Conservation (phyloP, 352 stramenopile species). For the Thraustochytrium striatum region DNA sequence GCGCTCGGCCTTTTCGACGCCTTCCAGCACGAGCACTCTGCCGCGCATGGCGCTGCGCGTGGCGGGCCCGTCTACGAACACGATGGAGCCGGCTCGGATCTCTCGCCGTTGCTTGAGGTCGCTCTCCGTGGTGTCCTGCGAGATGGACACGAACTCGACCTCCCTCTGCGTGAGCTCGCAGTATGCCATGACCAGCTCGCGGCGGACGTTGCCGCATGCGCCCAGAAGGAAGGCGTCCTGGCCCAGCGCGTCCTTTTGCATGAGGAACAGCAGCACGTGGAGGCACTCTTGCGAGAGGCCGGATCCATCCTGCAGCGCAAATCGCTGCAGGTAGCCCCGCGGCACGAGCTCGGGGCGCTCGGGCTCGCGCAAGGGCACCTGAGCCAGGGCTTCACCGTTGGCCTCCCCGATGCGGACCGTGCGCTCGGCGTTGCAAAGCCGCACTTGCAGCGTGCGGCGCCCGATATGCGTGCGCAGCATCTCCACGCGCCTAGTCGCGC, state of each 20-base stretch:
- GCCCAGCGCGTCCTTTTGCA: slow-evolving; percentile 53
- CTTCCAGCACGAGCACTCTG: slow-evolving; percentile 87
- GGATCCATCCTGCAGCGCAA: background rate
- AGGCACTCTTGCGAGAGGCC: slow-evolving; percentile 18
- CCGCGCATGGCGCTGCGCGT: slow-evolving; percentile 85
- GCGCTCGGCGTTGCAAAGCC: no score
- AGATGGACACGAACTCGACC: slow-evolving; percentile 81
- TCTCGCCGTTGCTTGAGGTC: slow-evolving; percentile 74
- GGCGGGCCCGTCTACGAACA: slow-evolving; percentile 83
- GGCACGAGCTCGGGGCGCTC: slow-evolving; percentile 21
- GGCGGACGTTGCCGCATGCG: slow-evolving; percentile 66
- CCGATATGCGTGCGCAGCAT: no score
- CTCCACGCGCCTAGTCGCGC: no score
- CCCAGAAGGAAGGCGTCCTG: slow-evolving; percentile 77
- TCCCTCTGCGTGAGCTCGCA: slow-evolving; percentile 74
- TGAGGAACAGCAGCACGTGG: slow-evolving; percentile 40
- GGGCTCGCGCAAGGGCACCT: no score
- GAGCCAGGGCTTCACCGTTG: no score
- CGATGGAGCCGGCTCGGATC: slow-evolving; percentile 59
- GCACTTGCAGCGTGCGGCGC: no score
- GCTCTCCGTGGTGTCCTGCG: slow-evolving; percentile 85
- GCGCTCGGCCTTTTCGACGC: slow-evolving; percentile 87
- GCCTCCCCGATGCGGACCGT: no score
- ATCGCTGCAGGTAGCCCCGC: slow-evolving; percentile 10
- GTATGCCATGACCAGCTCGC: slow-evolving; percentile 71